Evolutionary conservation across 2,329 filamentous ascomycete species (phyloP).

Genomic region (Aspergillus fumigatiaffinis): DNA sequence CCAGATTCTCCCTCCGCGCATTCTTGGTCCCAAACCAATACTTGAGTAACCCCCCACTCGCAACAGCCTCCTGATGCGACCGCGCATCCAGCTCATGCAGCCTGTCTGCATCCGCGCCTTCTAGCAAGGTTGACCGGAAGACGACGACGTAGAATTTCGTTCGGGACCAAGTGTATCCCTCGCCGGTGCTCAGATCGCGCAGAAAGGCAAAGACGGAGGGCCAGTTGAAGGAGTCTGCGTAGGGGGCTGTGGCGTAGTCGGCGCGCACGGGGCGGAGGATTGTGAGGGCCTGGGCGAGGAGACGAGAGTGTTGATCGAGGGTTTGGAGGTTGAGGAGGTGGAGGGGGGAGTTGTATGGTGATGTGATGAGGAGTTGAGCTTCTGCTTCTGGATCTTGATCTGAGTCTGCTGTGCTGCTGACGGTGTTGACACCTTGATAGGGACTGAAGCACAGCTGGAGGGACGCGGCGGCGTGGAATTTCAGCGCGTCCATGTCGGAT

Average conservation of each 20-base stretch:
- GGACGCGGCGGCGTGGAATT: constrained; percentile 33
- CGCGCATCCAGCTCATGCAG: constrained; percentile 71
- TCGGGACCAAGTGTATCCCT: constrained; percentile 54
- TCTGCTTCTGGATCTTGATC: constrained; percentile 9
- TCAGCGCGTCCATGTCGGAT: constrained; percentile 29
- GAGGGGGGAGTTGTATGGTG: constrained; percentile 67
- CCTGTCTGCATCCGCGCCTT: constrained; percentile 62
- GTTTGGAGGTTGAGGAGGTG: constrained; percentile 71
- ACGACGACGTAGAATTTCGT: constrained; percentile 77
- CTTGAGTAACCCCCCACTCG: constrained; percentile 79
- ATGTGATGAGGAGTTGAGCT: constrained; percentile 56
- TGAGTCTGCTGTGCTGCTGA: not conserved
- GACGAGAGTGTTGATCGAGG: constrained; percentile 56
- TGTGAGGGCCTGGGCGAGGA: constrained; percentile 69
- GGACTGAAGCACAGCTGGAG: constrained; percentile 23
- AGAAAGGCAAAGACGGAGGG: constrained; percentile 58
- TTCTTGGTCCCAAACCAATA: constrained; percentile 87
- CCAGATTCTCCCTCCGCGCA: constrained; percentile 68
- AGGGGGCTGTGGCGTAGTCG: constrained; percentile 74
- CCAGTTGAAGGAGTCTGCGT: constrained; percentile 77
- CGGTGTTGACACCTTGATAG: constrained; percentile 8
- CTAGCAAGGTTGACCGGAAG: constrained; percentile 71
- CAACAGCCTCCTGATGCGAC: constrained; percentile 74
- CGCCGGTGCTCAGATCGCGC: constrained; percentile 47
- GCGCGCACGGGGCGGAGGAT: constrained; percentile 57